These are phyloP conservation scores for Pseudisothecium myosuroides DNA, from an alignment of 225 moss, liverwort and hornwort species.

Conservation along the genomic window DNA sequence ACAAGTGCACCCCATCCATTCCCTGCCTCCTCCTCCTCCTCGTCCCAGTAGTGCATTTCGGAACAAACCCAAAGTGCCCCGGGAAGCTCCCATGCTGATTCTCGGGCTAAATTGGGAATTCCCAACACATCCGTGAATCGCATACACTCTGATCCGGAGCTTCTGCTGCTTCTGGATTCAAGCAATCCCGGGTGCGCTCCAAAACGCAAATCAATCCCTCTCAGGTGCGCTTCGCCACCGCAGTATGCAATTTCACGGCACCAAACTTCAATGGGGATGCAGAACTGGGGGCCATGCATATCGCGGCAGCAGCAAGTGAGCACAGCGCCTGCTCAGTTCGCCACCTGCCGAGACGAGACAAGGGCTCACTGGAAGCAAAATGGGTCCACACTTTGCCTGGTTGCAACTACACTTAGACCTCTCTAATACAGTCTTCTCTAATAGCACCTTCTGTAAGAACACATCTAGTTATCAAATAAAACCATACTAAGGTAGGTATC, in stretches of 20 bases:
- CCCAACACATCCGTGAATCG: not conserved
- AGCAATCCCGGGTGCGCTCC: not conserved
- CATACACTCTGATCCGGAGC: not conserved
- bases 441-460: too few species aligned
- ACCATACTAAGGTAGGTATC: too few species aligned
- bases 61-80: not conserved
- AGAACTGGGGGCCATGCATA: not conserved
- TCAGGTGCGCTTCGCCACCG: not conserved
- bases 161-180: not conserved
- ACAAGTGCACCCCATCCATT: not conserved
- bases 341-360: not conserved
- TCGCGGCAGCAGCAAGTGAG: not conserved
- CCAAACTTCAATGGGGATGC: not conserved
- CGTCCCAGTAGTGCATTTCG: not conserved
- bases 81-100: not conserved
- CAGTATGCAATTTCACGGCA: not conserved
- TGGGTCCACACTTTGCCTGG: not conserved
- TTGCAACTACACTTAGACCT: not conserved
- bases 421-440: not conserved
- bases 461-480: not conserved
- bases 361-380: not conserved
- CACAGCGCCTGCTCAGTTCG: not conserved
- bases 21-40: not conserved
- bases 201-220: not conserved
- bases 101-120: not conserved